These are phyloP conservation scores for Paraphoma chrysanthemicola DNA, from an alignment of 2,329 filamentous ascomycete species.

Conservation along the genomic window DNA sequence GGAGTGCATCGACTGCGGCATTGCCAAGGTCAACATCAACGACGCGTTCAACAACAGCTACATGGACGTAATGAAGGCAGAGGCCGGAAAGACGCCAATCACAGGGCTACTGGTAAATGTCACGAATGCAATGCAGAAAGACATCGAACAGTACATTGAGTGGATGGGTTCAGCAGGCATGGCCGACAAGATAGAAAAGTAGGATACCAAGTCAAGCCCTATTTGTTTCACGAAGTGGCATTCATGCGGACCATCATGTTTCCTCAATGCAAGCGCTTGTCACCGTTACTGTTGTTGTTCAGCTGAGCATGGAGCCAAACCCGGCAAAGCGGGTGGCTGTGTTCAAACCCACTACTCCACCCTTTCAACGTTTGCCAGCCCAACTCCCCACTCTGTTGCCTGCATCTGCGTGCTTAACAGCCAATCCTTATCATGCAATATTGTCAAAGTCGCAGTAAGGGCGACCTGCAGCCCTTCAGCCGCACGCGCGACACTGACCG, in stretches of 20 bases:
- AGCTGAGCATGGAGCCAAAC: too few species aligned
- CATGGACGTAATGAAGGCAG: slow-evolving; percentile 55
- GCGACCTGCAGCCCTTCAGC: slow-evolving; percentile 3
- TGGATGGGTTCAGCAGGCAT: slow-evolving; percentile 51
- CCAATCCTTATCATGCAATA: not conserved
- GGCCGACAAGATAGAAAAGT: slow-evolving; percentile 30
- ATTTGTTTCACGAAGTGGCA: not conserved
- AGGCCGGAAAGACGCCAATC: slow-evolving; percentile 59
- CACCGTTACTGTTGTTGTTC: too few species aligned
- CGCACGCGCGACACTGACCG: not conserved
- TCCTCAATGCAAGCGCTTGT: too few species aligned
- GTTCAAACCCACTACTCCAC: not conserved
- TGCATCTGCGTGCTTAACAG: not conserved
- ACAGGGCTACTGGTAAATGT: slow-evolving; percentile 63
- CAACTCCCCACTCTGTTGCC: not conserved
- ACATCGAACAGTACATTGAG: slow-evolving; percentile 65
- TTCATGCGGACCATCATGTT: not conserved
- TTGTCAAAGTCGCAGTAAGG: not conserved
- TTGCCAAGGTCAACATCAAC: slow-evolving; percentile 66
- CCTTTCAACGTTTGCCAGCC: not conserved
- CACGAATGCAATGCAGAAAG: slow-evolving; percentile 62
- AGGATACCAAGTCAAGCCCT: not conserved
- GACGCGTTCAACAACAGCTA: slow-evolving; percentile 64
- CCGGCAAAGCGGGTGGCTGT: not conserved
- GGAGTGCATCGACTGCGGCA: slow-evolving; percentile 62